Percentiles rank a stretch among this genome's conserved stretches.
Evolutionary conservation across 75 land plant species (phyloP).

Genomic region (Pinus albicaulis): DNA sequence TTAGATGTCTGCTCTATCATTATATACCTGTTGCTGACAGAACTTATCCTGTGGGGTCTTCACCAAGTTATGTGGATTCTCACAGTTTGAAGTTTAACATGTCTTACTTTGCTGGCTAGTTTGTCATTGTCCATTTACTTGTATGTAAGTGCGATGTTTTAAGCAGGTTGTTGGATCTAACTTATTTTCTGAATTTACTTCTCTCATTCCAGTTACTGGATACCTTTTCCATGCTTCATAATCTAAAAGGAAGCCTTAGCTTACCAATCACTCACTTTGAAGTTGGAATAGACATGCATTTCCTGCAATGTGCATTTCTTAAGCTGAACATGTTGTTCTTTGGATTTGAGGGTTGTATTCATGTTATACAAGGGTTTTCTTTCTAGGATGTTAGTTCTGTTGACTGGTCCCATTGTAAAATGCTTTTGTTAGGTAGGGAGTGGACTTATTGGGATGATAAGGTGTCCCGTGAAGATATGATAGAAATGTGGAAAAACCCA

Average conservation of each 20-base stretch:
- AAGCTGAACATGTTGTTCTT: not conserved
- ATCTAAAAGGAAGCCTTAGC: not conserved
- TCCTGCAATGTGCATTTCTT: too few species aligned
- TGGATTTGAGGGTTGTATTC: not conserved
- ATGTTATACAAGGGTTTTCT: not conserved
- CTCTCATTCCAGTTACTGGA: not conserved
- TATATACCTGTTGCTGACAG: not conserved
- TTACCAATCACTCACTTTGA: not conserved
- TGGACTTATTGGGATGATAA: constrained; percentile 81
- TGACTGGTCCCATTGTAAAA: not conserved
- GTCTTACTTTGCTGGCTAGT: not conserved
- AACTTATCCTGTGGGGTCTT: not conserved
- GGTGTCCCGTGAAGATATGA: constrained; percentile 75
- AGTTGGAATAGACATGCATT: too few species aligned
- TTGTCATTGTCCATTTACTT: too few species aligned
- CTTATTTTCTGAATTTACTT: not conserved
- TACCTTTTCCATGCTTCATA: not conserved
- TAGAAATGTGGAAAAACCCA: constrained; percentile 70
- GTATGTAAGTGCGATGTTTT: not conserved
- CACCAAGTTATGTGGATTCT: not conserved
- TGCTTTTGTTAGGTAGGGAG: constrained; percentile 19
- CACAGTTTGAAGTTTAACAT: not conserved
- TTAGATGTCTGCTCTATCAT: not conserved
- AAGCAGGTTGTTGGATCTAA: not conserved
- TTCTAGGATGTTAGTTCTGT: not conserved